Conservation (phyloP, 2,329 filamentous ascomycete genomes). For the Juglanconis sp. region DNA sequence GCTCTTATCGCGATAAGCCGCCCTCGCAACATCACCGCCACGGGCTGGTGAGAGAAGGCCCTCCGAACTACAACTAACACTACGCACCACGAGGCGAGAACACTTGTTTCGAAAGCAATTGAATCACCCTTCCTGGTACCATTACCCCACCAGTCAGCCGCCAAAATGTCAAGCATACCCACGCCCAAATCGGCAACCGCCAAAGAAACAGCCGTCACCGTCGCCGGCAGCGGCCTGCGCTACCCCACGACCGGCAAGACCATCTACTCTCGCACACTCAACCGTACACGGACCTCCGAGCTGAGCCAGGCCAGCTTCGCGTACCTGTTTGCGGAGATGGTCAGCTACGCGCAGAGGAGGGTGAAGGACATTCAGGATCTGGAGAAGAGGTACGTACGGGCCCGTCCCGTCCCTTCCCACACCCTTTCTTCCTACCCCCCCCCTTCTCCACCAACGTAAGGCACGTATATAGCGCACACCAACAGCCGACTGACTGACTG, state of each 20-base stretch:
- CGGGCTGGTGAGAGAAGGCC: not conserved
- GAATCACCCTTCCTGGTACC: not conserved
- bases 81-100: not conserved
- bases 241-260: conserved; percentile 93
- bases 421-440: not conserved
- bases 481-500: not conserved
- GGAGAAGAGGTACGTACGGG: conserved; percentile 69
- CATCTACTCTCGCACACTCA: conserved; percentile 94
- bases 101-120: not conserved
- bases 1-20: conserved; percentile 9
- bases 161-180: conserved; percentile 49
- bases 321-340: conserved; percentile 95
- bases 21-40: not conserved
- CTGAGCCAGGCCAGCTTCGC: conserved; percentile 92
- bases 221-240: conserved; percentile 57
- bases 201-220: conserved; percentile 40
- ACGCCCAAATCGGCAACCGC: conserved; percentile 39
- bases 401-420: not conserved
- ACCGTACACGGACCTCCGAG: conserved; percentile 83
- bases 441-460: not conserved
- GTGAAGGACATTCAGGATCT: conserved; percentile 92
- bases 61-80: not conserved
- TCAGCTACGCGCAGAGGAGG: conserved; percentile 85
- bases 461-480: not conserved
- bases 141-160: not conserved